phyloP scores from a whole-genome alignment of 2,329 filamentous ascomycete species.

The Leptographium wingfieldii region DNA sequence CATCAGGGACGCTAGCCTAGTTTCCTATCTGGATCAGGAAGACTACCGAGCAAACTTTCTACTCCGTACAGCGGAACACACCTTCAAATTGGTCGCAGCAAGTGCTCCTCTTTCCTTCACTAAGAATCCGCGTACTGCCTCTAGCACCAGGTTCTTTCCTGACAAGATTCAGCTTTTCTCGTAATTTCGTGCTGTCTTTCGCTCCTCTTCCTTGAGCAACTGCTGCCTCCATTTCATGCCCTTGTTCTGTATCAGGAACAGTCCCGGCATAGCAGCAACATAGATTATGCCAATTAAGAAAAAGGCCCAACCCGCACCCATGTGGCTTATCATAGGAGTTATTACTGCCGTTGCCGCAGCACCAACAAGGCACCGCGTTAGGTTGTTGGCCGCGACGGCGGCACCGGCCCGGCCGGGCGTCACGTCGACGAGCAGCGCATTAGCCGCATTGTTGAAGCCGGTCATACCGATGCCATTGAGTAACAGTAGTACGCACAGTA shows the following conservation, averaged over 20 bases:
- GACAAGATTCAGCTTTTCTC: too few species aligned
- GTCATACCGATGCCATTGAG: slow-evolving; percentile 36
- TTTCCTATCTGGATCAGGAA: too few species aligned
- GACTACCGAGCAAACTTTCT: too few species aligned
- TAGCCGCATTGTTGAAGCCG: slow-evolving; percentile 40
- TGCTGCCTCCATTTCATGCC: slow-evolving; percentile 31
- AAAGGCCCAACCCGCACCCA: slow-evolving; percentile 40
- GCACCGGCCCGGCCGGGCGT: slow-evolving; percentile 38
- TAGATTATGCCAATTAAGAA: slow-evolving; percentile 33
- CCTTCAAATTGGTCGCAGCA: too few species aligned
- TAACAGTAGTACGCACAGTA: slow-evolving; percentile 32
- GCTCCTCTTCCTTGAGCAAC: slow-evolving; percentile 16
- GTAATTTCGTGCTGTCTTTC: slow-evolving; percentile 11
- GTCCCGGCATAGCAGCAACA: slow-evolving; percentile 24
- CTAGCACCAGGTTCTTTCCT: too few species aligned
- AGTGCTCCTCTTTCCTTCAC: too few species aligned
- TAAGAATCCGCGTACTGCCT: too few species aligned
- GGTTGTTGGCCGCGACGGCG: slow-evolving; percentile 43
- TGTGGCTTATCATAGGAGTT: slow-evolving; percentile 34
- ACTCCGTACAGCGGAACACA: too few species aligned
- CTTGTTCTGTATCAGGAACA: slow-evolving; percentile 27
- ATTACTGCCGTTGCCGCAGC: slow-evolving; percentile 40
- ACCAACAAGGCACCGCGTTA: slow-evolving; percentile 41
- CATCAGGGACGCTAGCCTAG: too few species aligned
- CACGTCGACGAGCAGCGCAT: slow-evolving; percentile 42